Percentiles rank a stretch among this genome's conserved stretches.
Conservation (phyloP, 305 asterid genomes). For the Lippia alba region DNA sequence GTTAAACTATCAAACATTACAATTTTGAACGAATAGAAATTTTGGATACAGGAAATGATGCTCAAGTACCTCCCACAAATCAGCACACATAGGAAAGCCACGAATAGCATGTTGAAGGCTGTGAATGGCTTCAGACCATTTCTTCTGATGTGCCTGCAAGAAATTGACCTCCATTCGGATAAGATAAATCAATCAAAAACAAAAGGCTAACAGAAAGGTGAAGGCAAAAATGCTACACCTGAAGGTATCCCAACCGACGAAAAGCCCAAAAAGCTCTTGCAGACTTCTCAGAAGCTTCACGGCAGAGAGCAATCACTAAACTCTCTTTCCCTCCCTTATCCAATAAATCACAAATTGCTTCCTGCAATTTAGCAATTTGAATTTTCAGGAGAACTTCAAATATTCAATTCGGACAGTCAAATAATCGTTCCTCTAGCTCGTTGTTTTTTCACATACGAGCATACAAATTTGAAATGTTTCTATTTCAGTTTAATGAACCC, state of each 20-base stretch:
- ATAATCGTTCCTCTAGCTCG: constrained; percentile 8
- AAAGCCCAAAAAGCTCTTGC: constrained; percentile 98
- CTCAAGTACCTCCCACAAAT: constrained; percentile 87
- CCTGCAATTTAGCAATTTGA: constrained; percentile 45
- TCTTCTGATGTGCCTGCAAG: constrained; percentile 77
- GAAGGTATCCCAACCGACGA: constrained; percentile 87
- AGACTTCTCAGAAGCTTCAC: constrained; percentile 80
- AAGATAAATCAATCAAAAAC: constrained; percentile 22
- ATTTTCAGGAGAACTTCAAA: constrained; percentile 11
- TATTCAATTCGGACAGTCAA: neutral
- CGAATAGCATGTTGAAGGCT: constrained; percentile 95
- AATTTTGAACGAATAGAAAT: neutral
- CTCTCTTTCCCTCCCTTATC: constrained; percentile 78
- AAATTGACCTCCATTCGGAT: constrained; percentile 12
- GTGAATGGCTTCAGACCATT: constrained; percentile 94
- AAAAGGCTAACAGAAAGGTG: constrained; percentile 21
- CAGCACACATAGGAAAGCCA: constrained; percentile 86
- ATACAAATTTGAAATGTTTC: neutral
- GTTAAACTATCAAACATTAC: constrained; percentile 9
- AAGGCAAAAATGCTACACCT: constrained; percentile 49
- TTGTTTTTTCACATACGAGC: neutral
- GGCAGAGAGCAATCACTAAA: constrained; percentile 79
- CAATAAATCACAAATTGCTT: constrained; percentile 78
- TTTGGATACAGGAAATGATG: constrained; percentile 17
- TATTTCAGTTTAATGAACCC: constrained; percentile 1